Evolutionary conservation across 306 rosid species (phyloP).

Genomic region (Glycine tomentella): DNA sequence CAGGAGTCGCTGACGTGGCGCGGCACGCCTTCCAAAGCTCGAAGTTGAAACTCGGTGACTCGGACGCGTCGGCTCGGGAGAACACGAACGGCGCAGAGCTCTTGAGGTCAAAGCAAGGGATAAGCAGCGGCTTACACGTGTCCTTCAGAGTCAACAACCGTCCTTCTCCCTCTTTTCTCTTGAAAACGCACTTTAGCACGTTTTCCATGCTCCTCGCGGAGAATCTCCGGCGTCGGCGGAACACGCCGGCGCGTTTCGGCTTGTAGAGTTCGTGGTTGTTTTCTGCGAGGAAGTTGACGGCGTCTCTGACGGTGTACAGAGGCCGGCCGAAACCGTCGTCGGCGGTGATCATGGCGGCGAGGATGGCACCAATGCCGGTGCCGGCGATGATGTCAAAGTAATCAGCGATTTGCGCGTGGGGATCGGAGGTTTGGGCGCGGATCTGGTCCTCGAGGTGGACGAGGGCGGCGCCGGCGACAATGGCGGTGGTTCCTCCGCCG

Average conservation of each 20-base stretch:
- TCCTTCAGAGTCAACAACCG: constrained; percentile 73
- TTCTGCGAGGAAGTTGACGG: constrained; percentile 50
- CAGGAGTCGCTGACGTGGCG: constrained; percentile 86
- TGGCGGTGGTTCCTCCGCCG: constrained; percentile 84
- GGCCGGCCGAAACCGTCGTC: constrained; percentile 83
- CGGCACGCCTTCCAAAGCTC: constrained; percentile 92
- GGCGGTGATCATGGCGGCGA: constrained; percentile 77
- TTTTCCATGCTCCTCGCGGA: constrained; percentile 45
- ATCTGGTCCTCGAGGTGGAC: constrained; percentile 94
- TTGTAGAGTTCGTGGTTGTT: constrained; percentile 60
- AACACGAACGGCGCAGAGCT: constrained; percentile 96
- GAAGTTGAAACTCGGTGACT: constrained; percentile 90
- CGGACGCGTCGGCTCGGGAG: constrained; percentile 93
- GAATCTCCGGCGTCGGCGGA: constrained; percentile 61
- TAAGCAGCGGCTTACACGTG: constrained; percentile 83
- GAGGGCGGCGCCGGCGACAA: constrained; percentile 77
- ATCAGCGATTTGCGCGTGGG: constrained; percentile 79
- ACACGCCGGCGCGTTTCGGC: constrained; percentile 40
- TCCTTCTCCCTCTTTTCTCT: constrained; percentile 58
- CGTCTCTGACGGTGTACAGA: constrained; percentile 73
- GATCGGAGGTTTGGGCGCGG: constrained; percentile 80
- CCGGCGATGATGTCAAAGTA: constrained; percentile 91
- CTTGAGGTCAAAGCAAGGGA: constrained; percentile 92
- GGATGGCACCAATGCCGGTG: constrained; percentile 82
- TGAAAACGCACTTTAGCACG: constrained; percentile 45